Percentiles rank a stretch among this genome's conserved stretches.
phyloP scores from a whole-genome alignment of 2,329 filamentous ascomycete genomes.

The Endocalyx cinctus region DNA sequence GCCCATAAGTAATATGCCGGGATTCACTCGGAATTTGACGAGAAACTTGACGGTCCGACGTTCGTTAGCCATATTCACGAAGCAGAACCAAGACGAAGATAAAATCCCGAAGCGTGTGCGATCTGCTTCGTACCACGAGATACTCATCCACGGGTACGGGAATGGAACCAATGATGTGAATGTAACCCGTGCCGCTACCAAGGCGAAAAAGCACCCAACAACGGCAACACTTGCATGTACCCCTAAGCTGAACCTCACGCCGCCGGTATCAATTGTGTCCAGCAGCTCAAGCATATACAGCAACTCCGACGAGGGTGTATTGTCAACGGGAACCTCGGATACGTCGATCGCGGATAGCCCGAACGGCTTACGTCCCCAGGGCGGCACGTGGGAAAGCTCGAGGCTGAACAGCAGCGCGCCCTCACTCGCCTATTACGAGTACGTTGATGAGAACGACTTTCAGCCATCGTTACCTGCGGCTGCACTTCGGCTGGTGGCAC shows the following conservation, averaged over 20 bases:
- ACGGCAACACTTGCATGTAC: no score
- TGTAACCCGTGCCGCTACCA: background rate
- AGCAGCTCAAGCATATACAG: slow-evolving; percentile 8
- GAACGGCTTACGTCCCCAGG: background rate
- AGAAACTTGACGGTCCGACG: slow-evolving; percentile 26
- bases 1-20: slow-evolving; percentile 15
- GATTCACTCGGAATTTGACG: slow-evolving; percentile 27
- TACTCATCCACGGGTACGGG: slow-evolving; percentile 49
- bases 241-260: no score
- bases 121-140: slow-evolving; percentile 41
- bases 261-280: slow-evolving; percentile 8
- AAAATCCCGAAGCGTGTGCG: slow-evolving; percentile 2
- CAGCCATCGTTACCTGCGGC: no score
- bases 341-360: slow-evolving; percentile 13
- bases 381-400: slow-evolving; percentile 1
- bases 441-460: no score
- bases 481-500: no score
- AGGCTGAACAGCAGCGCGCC: no score
- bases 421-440: no score
- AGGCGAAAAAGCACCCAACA: no score
- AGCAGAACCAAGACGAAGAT: slow-evolving; percentile 5
- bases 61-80: slow-evolving; percentile 28
- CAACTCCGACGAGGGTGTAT: slow-evolving; percentile 14
- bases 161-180: slow-evolving; percentile 43
- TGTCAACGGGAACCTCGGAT: slow-evolving; percentile 13